These are phyloP conservation scores for Botrytis aclada DNA, from an alignment of 2,329 filamentous ascomycete species.

Conservation along the genomic window DNA sequence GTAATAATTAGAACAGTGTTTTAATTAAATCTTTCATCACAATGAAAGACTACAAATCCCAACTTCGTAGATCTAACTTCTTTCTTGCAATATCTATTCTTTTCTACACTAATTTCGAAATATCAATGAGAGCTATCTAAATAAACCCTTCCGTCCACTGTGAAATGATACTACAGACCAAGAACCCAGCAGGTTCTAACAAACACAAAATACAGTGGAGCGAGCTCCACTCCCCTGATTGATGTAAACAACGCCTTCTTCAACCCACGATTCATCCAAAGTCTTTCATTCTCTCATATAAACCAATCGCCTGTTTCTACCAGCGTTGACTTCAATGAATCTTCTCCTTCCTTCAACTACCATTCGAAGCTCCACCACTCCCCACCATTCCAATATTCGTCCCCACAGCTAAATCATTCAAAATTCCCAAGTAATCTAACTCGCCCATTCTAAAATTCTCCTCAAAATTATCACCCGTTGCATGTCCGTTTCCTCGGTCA, in stretches of 20 bases:
- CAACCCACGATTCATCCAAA: accelerated
- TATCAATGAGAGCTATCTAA: neutral
- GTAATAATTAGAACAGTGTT: neutral
- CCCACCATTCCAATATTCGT: neutral
- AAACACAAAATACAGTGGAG: neutral
- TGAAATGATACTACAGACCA: neutral
- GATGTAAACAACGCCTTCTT: accelerated
- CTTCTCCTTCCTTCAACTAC: neutral
- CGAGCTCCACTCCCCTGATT: neutral
- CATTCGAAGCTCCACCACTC: neutral
- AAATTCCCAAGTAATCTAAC: slow-evolving; percentile 7
- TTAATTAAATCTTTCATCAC: neutral
- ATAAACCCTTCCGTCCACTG: neutral
- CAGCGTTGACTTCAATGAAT: neutral
- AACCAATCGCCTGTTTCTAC: neutral
- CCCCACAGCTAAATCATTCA: neutral
- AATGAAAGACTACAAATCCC: neutral
- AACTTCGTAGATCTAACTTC: neutral
- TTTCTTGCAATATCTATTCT: neutral
- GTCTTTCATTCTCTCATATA: too few species aligned
- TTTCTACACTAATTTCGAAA: neutral
- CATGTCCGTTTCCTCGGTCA: neutral
- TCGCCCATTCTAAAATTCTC: neutral
- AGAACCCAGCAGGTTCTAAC: neutral
- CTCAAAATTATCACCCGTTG: neutral